These are phyloP conservation scores for Penicillium italicum DNA, from an alignment of 2,329 filamentous ascomycete genomes.

Conservation along the genomic window DNA sequence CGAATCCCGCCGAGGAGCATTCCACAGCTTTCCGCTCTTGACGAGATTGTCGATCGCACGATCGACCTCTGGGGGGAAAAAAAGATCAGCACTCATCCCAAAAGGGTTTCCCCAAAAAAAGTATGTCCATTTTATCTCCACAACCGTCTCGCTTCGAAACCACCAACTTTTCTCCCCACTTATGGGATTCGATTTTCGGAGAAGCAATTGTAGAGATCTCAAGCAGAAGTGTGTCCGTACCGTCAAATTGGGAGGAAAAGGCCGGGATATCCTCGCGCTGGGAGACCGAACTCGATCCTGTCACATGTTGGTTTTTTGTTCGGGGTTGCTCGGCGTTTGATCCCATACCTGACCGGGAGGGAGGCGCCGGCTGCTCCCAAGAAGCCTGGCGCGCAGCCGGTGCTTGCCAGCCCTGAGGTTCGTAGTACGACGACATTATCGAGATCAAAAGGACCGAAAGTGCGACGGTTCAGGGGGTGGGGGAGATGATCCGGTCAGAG, in stretches of 20 bases:
- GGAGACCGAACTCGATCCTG: conserved; percentile 71
- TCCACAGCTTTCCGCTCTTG: conserved; percentile 93
- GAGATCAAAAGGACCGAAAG: conserved; percentile 14
- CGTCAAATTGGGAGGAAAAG: conserved; percentile 84
- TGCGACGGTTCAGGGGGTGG: conserved; percentile 24
- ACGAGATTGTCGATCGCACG: conserved; percentile 91
- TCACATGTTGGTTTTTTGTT: conserved; percentile 8
- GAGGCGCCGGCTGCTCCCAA: conserved; percentile 70
- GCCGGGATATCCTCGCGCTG: conserved; percentile 71
- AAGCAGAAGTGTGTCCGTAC: conserved; percentile 52
- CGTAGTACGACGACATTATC: conserved; percentile 64
- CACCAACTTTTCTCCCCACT: not conserved
- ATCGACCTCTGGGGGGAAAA: conserved; percentile 72
- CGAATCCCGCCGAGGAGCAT: conserved; percentile 72
- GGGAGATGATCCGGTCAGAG: conserved; percentile 26
- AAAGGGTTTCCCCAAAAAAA: not conserved
- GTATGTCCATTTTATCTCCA: not conserved
- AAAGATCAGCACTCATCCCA: conserved; percentile 26
- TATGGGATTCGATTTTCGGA: not conserved
- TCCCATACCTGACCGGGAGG: conserved; percentile 65
- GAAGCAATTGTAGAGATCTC: not conserved
- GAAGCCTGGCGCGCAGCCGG: conserved; percentile 59
- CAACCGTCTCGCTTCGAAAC: not conserved
- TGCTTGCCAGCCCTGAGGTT: conserved; percentile 62
- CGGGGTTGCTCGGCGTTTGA: not conserved